Conservation (phyloP, 2,329 filamentous ascomycete genomes). For the Calonectria honghensis region DNA sequence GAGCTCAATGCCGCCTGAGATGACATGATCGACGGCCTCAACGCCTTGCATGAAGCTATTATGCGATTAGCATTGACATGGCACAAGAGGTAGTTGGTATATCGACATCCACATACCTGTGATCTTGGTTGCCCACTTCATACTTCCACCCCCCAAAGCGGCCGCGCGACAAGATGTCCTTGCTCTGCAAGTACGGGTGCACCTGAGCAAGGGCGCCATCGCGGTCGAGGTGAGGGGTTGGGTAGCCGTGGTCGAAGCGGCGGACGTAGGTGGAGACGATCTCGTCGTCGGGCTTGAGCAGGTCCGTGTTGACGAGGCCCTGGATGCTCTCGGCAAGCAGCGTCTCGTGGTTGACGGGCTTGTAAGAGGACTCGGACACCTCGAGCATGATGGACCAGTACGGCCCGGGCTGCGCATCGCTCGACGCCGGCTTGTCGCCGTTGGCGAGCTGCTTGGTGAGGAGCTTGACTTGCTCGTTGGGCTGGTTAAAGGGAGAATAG, state of each 20-base stretch:
- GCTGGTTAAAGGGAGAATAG: slow-evolving; percentile 99
- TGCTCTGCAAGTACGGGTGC: slow-evolving; percentile 91
- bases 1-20: slow-evolving; percentile 91
- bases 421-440: slow-evolving; percentile 85
- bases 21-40: slow-evolving; percentile 93
- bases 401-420: slow-evolving; percentile 86
- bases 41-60: slow-evolving; percentile 90
- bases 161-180: slow-evolving; percentile 95
- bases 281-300: slow-evolving; percentile 93
- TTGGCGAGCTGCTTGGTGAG: slow-evolving; percentile 90
- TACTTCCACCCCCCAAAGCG: slow-evolving; percentile 99
- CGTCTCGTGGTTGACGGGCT: slow-evolving; percentile 91
- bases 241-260: slow-evolving; percentile 98
- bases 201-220: slow-evolving; percentile 95
- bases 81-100: neutral
- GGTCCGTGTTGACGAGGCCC: slow-evolving; percentile 97
- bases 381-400: slow-evolving; percentile 99
- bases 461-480: slow-evolving; percentile 86
- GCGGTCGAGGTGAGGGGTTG: slow-evolving; percentile 94
- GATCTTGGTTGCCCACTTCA: slow-evolving; percentile 97
- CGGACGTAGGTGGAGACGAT: slow-evolving; percentile 99
- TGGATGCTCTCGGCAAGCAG: slow-evolving; percentile 93
- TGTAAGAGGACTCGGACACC: slow-evolving; percentile 95
- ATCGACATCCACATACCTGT: slow-evolving; percentile 71
- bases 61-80: neutral